phyloP scores from a whole-genome alignment of 129 eudicot species.

The Sambucus nigra region DNA sequence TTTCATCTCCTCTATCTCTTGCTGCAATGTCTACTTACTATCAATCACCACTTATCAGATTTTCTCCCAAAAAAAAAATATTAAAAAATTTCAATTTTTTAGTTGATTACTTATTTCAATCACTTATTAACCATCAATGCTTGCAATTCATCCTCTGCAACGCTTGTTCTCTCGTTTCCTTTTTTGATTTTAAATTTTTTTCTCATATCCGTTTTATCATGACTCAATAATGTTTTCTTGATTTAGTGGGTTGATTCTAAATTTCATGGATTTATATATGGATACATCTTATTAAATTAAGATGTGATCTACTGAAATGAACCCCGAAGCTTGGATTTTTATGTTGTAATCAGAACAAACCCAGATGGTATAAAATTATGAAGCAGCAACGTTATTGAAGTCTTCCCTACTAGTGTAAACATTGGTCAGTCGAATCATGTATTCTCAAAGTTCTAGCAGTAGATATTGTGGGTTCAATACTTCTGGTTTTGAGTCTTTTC shows the following conservation, averaged over 20 bases:
- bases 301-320: not conserved
- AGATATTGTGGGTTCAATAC: not conserved
- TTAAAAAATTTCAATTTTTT: not conserved
- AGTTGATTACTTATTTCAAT: constrained; percentile 4
- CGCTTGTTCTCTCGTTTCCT: too few relatives aligned
- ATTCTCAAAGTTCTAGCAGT: not conserved
- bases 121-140: not conserved
- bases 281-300: not conserved
- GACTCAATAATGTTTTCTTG: not conserved
- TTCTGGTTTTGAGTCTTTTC: not conserved
- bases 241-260: constrained; percentile 2
- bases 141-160: too few relatives aligned
- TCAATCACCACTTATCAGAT: too few relatives aligned
- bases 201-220: not conserved
- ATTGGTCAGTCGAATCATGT: not conserved
- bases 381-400: not conserved
- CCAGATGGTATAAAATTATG: too few relatives aligned
- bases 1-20: constrained; percentile 22
- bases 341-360: not conserved
- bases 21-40: constrained; percentile 14
- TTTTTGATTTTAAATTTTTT: not conserved
- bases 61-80: too few relatives aligned
- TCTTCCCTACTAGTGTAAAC: not conserved
- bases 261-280: not conserved
- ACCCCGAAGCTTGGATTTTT: not conserved